Evolutionary conservation across 1,284 basidiomycete species (phyloP).

Genomic region (Flammula alnicola): DNA sequence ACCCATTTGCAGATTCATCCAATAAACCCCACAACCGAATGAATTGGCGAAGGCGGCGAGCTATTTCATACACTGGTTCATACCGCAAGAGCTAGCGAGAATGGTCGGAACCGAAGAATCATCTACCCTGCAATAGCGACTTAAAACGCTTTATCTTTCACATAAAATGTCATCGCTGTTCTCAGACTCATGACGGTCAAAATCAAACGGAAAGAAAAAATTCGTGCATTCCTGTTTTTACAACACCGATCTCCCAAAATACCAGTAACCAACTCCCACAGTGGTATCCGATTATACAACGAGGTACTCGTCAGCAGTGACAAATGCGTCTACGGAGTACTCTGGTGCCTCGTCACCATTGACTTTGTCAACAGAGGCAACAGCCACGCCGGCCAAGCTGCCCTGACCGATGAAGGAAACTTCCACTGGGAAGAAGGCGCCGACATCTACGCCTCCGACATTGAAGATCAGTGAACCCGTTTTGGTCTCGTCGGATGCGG

Average conservation of each 20-base stretch:
- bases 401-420: conserved; percentile 84
- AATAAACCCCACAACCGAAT: no score
- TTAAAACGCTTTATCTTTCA: no score
- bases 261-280: neutral
- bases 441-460: conserved; percentile 82
- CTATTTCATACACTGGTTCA: no score
- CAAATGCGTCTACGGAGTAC: conserved; percentile 81
- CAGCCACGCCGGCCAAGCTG: conserved; percentile 73
- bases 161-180: no score
- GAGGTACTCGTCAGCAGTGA: conserved; percentile 75
- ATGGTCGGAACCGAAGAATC: no score
- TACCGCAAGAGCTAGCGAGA: no score
- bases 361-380: conserved; percentile 61
- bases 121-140: no score
- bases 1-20: no score
- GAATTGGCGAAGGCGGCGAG: no score
- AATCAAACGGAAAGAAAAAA: neutral
- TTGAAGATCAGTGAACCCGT: conserved; percentile 89
- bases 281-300: conserved; percentile 45
- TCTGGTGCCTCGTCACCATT: conserved; percentile 63
- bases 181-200: no score
- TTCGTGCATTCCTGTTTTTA: conserved; percentile 12
- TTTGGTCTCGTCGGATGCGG: conserved; percentile 55
- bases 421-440: conserved; percentile 91
- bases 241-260: neutral